Evolutionary conservation across 2,329 filamentous ascomycete genomes (phyloP).

Genomic region (Aspergillus hiratsukae): DNA sequence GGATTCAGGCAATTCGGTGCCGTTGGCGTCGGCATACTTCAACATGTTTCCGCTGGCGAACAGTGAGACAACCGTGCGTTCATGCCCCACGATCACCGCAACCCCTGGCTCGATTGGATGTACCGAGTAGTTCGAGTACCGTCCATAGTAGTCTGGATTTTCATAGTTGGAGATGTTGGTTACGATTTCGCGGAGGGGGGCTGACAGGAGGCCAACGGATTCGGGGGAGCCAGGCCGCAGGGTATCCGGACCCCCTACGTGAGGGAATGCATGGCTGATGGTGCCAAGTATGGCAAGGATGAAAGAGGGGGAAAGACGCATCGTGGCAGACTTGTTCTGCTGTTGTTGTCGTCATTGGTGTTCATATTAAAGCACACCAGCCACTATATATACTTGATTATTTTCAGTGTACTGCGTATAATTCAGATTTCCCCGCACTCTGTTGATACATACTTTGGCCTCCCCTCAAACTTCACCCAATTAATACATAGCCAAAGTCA

Average conservation of each 20-base stretch:
- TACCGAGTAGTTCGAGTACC: slow-evolving; percentile 9
- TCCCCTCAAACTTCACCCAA: neutral
- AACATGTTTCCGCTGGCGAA: slow-evolving; percentile 18
- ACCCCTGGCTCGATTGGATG: slow-evolving; percentile 18
- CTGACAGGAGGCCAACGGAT: neutral
- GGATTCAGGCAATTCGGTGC: slow-evolving; percentile 20
- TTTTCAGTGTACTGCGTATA: no score
- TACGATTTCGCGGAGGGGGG: neutral
- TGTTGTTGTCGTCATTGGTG: neutral
- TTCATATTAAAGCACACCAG: no score
- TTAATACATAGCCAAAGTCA: neutral
- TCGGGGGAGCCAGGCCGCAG: neutral
- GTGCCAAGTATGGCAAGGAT: neutral
- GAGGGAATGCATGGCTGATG: neutral
- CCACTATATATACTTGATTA: neutral
- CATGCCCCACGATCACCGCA: slow-evolving; percentile 14
- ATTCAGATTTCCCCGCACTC: no score
- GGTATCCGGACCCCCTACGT: neutral
- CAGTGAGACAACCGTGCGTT: slow-evolving; percentile 17
- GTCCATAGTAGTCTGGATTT: slow-evolving; percentile 16
- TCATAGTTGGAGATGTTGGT: neutral
- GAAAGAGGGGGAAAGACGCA: neutral
- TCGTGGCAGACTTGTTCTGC: neutral
- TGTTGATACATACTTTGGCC: no score
- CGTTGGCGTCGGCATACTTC: slow-evolving; percentile 26